A percentile compares a stretch with the other conserved stretches of the same genome.
phyloP scores from a whole-genome alignment of 192 early-diverging fungal genomes.

The Dissophora globulifera region DNA sequence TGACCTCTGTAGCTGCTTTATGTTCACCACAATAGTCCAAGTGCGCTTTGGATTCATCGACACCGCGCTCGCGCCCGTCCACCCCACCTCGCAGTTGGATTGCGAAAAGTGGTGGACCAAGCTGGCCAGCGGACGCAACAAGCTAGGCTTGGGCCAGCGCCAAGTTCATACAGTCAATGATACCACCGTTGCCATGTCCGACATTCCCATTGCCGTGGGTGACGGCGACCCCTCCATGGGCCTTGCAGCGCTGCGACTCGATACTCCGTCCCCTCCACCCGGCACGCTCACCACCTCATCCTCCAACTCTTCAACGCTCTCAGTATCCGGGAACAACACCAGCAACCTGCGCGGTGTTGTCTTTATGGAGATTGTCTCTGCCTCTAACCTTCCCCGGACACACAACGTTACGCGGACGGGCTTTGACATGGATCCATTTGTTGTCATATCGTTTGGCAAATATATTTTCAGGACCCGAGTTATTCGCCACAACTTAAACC shows the following conservation, averaged over 20 bases:
- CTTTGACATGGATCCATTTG: slow-evolving; percentile 88
- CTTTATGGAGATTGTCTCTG: slow-evolving; percentile 56
- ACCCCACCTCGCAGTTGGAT: slow-evolving; percentile 7
- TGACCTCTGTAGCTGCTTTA: too few relatives aligned
- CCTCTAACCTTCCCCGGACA: slow-evolving; percentile 40
- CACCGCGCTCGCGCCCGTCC: slow-evolving; percentile 17
- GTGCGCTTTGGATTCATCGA: slow-evolving; percentile 50
- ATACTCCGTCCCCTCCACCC: slow-evolving; percentile 36
- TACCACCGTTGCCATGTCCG: slow-evolving; percentile 19
- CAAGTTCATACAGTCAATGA: slow-evolving; percentile 23
- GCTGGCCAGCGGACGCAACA: slow-evolving; percentile 42
- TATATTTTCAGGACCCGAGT: slow-evolving; percentile 78
- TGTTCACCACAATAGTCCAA: slow-evolving; percentile 18
- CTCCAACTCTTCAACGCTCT: slow-evolving; percentile 17
- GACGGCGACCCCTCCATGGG: slow-evolving; percentile 31
- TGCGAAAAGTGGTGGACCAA: slow-evolving; percentile 19
- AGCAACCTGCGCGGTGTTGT: slow-evolving; percentile 40
- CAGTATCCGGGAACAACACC: background rate
- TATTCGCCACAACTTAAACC: slow-evolving; percentile 74
- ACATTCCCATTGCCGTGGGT: slow-evolving; percentile 35
- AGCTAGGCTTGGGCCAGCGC: slow-evolving; percentile 45
- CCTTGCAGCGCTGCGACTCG: slow-evolving; percentile 17
- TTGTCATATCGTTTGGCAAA: slow-evolving; percentile 74
- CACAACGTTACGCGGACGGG: slow-evolving; percentile 57
- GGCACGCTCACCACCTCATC: slow-evolving; percentile 21